phyloP scores from a whole-genome alignment of 306 rosid genomes.

The Vigna radiata region DNA sequence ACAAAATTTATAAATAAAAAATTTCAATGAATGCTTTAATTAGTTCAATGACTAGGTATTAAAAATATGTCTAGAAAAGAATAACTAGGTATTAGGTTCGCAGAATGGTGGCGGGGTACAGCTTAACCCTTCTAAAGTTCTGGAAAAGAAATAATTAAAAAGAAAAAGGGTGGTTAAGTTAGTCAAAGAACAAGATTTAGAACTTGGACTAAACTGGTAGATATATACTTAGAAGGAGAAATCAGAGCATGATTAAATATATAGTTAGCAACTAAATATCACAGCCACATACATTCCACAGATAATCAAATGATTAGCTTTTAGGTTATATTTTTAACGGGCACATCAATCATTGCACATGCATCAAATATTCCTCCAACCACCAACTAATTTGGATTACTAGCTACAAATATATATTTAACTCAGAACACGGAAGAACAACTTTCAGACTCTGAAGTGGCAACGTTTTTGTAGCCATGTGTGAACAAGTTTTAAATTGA shows the following conservation, averaged over 20 bases:
- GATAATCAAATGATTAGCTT: slow-evolving; percentile 58
- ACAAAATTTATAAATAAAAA: too few relatives aligned
- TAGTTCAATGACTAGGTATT: too few relatives aligned
- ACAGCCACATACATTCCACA: slow-evolving; percentile 61
- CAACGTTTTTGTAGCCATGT: slow-evolving; percentile 58
- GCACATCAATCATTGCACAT: slow-evolving; percentile 85
- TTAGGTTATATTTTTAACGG: slow-evolving; percentile 51
- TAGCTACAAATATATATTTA: slow-evolving; percentile 39
- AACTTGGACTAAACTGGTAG: slow-evolving; percentile 35
- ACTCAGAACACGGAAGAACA: slow-evolving; percentile 31
- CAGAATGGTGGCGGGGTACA: background rate
- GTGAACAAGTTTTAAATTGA: slow-evolving; percentile 46
- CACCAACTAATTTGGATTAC: slow-evolving; percentile 50
- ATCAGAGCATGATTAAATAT: slow-evolving; percentile 50
- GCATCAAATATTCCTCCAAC: slow-evolving; percentile 69
- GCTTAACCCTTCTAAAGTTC: background rate
- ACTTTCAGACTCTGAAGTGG: slow-evolving; percentile 38
- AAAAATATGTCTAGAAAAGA: background rate
- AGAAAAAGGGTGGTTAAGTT: slow-evolving; percentile 15
- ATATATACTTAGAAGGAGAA: slow-evolving; percentile 45
- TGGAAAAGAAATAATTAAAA: background rate
- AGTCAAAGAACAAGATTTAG: slow-evolving; percentile 40
- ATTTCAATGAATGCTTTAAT: too few relatives aligned
- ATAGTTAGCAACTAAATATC: slow-evolving; percentile 39
- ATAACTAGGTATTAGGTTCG: background rate